phyloP scores from a whole-genome alignment of 768 basidiomycete species.

The Lentinula sp. region DNA sequence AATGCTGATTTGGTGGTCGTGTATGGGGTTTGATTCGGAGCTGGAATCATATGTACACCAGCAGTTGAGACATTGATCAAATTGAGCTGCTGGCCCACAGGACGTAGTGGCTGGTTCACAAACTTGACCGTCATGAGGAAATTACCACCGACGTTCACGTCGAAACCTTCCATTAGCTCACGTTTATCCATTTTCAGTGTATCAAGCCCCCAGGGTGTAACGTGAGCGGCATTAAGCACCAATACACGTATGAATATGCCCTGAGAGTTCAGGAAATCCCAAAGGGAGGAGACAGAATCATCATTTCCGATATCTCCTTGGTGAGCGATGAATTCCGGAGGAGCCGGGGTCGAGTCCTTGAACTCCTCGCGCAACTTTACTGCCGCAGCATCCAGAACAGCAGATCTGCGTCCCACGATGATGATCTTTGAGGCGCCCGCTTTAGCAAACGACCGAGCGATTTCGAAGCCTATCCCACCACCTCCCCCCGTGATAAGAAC shows the following conservation, averaged over 20 bases:
- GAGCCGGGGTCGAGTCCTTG: too few species aligned
- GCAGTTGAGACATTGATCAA: not conserved
- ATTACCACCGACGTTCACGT: not conserved
- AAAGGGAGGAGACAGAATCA: not conserved
- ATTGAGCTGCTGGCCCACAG: not conserved
- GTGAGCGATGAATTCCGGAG: not conserved
- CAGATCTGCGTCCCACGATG: not conserved
- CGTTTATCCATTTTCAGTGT: not conserved
- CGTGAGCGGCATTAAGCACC: not conserved
- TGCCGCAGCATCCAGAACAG: not conserved
- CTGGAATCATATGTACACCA: not conserved
- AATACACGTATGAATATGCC: not conserved
- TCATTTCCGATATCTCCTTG: not conserved
- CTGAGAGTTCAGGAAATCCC: not conserved
- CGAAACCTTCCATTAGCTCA: not conserved
- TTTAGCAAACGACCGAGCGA: not conserved
- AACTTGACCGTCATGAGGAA: not conserved
- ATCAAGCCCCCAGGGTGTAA: not conserved
- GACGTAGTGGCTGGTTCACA: not conserved
- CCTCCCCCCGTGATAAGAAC: not conserved
- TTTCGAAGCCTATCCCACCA: constrained; percentile 1
- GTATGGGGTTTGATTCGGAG: not conserved
- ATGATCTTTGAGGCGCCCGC: not conserved
- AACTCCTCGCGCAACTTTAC: not conserved
- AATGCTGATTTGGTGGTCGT: not conserved